Percentiles rank a stretch among this genome's conserved stretches.
phyloP scores from a whole-genome alignment of 345 rosid species.

The Moricandia moricandioides region DNA sequence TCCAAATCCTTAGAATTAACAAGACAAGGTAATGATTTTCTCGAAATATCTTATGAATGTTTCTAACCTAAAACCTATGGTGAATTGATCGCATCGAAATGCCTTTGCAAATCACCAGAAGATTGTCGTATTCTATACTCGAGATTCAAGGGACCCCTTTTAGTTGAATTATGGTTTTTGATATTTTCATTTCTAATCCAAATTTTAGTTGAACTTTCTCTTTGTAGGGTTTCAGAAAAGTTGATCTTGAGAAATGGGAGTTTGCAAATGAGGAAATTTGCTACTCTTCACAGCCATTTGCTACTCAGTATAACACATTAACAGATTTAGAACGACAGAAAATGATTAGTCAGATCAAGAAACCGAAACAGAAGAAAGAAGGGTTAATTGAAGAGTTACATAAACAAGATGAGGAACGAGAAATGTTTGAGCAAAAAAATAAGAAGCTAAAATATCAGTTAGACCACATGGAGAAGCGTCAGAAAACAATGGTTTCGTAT shows the following conservation, averaged over 20 bases:
- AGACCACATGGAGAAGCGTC: background rate
- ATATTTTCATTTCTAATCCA: too few species aligned
- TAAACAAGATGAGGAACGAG: background rate
- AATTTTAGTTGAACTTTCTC: background rate
- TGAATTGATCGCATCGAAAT: background rate
- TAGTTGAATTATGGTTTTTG: background rate
- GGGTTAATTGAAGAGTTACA: background rate
- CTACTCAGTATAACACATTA: background rate
- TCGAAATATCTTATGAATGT: background rate
- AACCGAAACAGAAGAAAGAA: too few species aligned
- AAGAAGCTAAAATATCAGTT: background rate
- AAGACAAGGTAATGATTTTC: background rate
- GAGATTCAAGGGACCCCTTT: background rate
- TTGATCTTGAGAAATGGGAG: too few species aligned
- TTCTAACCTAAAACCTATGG: background rate
- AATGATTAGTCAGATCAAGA: background rate
- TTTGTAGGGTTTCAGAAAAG: too few species aligned
- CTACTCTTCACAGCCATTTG: too few species aligned
- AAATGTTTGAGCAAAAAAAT: background rate
- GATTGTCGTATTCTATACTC: background rate
- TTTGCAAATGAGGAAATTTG: too few species aligned
- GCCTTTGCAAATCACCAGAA: background rate
- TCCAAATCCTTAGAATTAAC: background rate
- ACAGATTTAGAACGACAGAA: background rate
- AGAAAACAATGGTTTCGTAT: background rate